Conservation (phyloP, 352 stramenopile species). For the Pythium oligandrum region DNA sequence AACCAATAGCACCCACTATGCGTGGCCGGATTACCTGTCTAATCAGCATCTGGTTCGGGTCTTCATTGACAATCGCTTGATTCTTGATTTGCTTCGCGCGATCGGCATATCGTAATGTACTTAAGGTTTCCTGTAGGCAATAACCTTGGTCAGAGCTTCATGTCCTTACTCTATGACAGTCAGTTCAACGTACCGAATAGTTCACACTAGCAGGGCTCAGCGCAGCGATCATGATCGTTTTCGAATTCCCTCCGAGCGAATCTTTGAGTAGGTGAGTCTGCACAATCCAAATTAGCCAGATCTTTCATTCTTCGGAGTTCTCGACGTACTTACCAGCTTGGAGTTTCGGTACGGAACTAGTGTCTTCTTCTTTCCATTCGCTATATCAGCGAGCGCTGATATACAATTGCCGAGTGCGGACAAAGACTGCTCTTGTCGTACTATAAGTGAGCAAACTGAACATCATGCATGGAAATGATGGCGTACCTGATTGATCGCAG, state of each 20-base stretch:
- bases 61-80: slow-evolving; percentile 90
- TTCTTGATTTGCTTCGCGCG: slow-evolving; percentile 93
- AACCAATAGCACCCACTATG: no score
- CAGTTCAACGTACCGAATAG: slow-evolving; percentile 47
- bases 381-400: slow-evolving; percentile 81
- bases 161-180: no score
- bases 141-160: neutral
- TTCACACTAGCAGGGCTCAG: slow-evolving; percentile 86
- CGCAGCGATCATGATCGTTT: slow-evolving; percentile 90
- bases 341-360: slow-evolving; percentile 91
- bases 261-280: slow-evolving; percentile 84
- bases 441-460: slow-evolving; percentile 1
- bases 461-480: neutral
- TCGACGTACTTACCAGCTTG: slow-evolving; percentile 65
- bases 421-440: slow-evolving; percentile 39
- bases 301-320: no score
- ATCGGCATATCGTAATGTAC: slow-evolving; percentile 88
- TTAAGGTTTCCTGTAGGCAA: slow-evolving; percentile 76
- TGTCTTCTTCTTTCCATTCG: slow-evolving; percentile 82
- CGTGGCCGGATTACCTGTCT: slow-evolving; percentile 33
- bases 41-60: slow-evolving; percentile 86
- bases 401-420: slow-evolving; percentile 92
- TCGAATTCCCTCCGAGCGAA: slow-evolving; percentile 85
- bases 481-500: slow-evolving; percentile 89
- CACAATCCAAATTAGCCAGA: neutral